phyloP scores from a whole-genome alignment of 306 rosid species.

The Cucurbita argyrosperma region DNA sequence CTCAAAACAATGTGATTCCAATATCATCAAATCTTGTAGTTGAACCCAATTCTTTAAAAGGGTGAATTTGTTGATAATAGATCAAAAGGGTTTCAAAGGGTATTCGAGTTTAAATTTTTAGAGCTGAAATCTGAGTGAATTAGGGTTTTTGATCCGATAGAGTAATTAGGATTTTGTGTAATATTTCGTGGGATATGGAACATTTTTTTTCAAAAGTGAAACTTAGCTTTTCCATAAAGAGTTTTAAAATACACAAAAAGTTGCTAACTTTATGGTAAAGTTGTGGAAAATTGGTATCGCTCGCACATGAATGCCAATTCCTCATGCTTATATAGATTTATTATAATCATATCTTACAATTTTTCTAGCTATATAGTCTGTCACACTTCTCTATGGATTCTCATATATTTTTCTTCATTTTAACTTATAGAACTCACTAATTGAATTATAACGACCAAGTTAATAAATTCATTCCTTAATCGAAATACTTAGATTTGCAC shows the following conservation, averaged over 20 bases:
- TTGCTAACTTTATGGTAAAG: constrained; percentile 6
- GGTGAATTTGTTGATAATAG: background rate
- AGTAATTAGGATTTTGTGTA: background rate
- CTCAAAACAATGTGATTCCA: constrained; percentile 22
- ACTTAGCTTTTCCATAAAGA: background rate
- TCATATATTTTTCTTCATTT: no score
- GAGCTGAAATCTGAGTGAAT: no score
- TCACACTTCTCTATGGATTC: no score
- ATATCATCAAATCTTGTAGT: background rate
- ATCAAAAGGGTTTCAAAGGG: background rate
- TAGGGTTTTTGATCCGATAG: background rate
- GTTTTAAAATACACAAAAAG: background rate
- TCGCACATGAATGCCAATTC: background rate
- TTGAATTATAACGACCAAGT: no score
- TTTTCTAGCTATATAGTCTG: background rate
- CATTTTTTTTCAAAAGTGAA: background rate
- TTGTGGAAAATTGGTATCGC: background rate
- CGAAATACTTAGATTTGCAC: no score
- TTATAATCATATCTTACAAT: background rate
- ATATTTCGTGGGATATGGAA: background rate
- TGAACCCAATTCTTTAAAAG: background rate
- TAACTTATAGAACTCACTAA: background rate
- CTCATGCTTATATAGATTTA: background rate
- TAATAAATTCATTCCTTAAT: no score
- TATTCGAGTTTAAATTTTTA: no score